These are phyloP conservation scores for Coniosporium tulheliwenetii DNA, from an alignment of 2,329 filamentous ascomycete genomes.

Conservation along the genomic window DNA sequence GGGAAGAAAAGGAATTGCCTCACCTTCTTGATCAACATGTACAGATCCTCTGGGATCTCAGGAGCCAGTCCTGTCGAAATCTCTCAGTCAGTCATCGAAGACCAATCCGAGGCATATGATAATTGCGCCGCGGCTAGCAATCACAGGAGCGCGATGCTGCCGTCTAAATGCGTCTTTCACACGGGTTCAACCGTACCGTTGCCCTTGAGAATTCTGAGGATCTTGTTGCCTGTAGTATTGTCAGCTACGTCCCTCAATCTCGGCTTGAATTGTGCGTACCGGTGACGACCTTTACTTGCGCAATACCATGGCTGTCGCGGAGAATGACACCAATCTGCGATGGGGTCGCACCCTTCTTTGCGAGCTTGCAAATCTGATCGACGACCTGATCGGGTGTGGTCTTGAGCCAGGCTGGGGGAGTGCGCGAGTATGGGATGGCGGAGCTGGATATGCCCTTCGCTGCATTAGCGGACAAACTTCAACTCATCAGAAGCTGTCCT, in stretches of 20 bases:
- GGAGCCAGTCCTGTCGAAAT: conserved; percentile 76
- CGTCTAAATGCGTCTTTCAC: conserved; percentile 14
- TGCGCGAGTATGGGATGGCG: conserved; percentile 92
- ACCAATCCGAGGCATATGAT: conserved; percentile 27
- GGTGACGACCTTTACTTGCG: conserved; percentile 94
- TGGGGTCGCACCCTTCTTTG: conserved; percentile 95
- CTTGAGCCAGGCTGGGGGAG: conserved; percentile 90
- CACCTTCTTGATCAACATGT: conserved; percentile 99
- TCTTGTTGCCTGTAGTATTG: conserved; percentile 74
- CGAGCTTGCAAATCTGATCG: conserved; percentile 98
- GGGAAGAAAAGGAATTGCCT: conserved; percentile 4
- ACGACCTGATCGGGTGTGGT: conserved; percentile 96
- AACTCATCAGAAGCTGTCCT: no score
- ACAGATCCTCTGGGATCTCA: conserved; percentile 97
- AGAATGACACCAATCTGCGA: conserved; percentile 99
- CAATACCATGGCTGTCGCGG: conserved; percentile 93
- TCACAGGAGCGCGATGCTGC: neutral
- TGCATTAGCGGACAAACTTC: no score
- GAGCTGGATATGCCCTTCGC: conserved; percentile 75
- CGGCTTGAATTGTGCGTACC: conserved; percentile 43
- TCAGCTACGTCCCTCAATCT: conserved; percentile 17
- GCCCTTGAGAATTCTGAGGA: conserved; percentile 96
- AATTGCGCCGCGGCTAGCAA: conserved; percentile 17
- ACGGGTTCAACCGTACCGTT: conserved; percentile 59
- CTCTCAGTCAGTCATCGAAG: conserved; percentile 24